Percentiles rank a stretch among this genome's conserved stretches.
Evolutionary conservation across 768 basidiomycete genomes (phyloP).

Genomic region (Leccinum rimulosum): DNA sequence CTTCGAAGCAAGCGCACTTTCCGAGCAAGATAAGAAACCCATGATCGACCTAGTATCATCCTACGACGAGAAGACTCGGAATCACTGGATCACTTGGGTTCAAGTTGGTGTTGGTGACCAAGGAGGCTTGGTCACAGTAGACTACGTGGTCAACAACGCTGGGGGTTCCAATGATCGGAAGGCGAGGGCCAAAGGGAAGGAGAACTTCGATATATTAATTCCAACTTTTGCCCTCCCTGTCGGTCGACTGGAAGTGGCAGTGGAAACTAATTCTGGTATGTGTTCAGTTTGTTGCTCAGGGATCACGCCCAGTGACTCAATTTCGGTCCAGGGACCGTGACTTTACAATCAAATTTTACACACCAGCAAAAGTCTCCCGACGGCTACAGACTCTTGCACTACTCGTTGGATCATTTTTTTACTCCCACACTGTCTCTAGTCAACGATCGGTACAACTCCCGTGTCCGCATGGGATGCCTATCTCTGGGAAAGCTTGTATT

Average conservation of each 20-base stretch:
- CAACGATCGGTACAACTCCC: constrained; percentile 7
- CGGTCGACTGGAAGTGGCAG: constrained; percentile 58
- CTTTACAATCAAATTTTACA: constrained; percentile 54
- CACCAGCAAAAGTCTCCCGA: constrained; percentile 42
- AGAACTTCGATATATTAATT: constrained; percentile 48
- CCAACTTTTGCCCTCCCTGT: constrained; percentile 75
- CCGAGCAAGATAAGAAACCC: constrained; percentile 35
- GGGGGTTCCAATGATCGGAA: constrained; percentile 24
- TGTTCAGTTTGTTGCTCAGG: neutral
- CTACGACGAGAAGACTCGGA: constrained; percentile 53
- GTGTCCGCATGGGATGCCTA: constrained; percentile 8
- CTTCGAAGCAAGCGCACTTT: constrained; percentile 49
- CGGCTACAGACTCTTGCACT: constrained; percentile 53
- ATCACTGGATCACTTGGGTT: constrained; percentile 66
- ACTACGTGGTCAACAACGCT: constrained; percentile 57
- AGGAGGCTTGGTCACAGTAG: constrained; percentile 52
- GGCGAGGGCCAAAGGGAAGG: constrained; percentile 32
- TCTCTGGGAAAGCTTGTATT: constrained; percentile 11
- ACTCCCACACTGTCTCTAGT: constrained; percentile 50
- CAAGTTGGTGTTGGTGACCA: constrained; percentile 53
- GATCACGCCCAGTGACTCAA: constrained; percentile 5
- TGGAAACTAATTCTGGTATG: constrained; percentile 56
- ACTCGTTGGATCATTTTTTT: constrained; percentile 56
- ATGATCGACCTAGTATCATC: constrained; percentile 38
- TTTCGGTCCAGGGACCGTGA: constrained; percentile 42